phyloP scores from a whole-genome alignment of 1,284 basidiomycete genomes.

The Hemileia vastatrix region DNA sequence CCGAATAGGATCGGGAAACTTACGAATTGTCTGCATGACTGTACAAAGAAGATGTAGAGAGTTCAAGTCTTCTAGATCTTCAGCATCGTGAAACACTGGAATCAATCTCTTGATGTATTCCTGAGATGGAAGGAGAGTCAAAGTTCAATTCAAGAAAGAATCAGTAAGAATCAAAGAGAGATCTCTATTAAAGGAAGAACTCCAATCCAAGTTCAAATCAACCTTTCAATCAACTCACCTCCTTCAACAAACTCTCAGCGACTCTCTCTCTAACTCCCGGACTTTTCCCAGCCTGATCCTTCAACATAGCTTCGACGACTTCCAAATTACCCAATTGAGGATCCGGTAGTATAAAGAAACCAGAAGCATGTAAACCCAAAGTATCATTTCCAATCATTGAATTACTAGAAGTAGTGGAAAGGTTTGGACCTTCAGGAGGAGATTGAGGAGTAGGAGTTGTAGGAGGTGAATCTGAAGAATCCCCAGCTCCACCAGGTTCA shows the following conservation, averaged over 20 bases:
- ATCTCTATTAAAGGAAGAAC: slow-evolving; percentile 61
- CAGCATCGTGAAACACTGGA: slow-evolving; percentile 72
- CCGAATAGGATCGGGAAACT: slow-evolving; percentile 46
- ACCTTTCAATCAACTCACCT: no score
- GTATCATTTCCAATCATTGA: no score
- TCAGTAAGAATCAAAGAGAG: no score
- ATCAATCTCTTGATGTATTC: slow-evolving; percentile 74
- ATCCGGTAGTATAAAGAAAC: slow-evolving; percentile 35
- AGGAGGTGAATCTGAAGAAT: no score
- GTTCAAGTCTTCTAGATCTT: slow-evolving; percentile 79
- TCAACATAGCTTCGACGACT: slow-evolving; percentile 39
- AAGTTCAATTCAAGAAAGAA: no score
- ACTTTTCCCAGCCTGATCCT: no score
- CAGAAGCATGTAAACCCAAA: no score
- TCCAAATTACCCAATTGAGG: slow-evolving; percentile 43
- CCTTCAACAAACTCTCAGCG: no score
- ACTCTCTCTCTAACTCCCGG: no score
- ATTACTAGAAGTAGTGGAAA: background rate
- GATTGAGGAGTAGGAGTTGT: no score
- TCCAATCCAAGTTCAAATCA: slow-evolving; percentile 46
- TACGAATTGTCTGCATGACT: slow-evolving; percentile 89
- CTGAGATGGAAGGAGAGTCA: slow-evolving; percentile 65
- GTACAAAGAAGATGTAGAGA: slow-evolving; percentile 82
- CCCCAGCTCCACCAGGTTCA: no score
- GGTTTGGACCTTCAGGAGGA: no score